These are phyloP conservation scores for Trametes villosa DNA, from an alignment of 768 basidiomycete genomes.

Conservation along the genomic window DNA sequence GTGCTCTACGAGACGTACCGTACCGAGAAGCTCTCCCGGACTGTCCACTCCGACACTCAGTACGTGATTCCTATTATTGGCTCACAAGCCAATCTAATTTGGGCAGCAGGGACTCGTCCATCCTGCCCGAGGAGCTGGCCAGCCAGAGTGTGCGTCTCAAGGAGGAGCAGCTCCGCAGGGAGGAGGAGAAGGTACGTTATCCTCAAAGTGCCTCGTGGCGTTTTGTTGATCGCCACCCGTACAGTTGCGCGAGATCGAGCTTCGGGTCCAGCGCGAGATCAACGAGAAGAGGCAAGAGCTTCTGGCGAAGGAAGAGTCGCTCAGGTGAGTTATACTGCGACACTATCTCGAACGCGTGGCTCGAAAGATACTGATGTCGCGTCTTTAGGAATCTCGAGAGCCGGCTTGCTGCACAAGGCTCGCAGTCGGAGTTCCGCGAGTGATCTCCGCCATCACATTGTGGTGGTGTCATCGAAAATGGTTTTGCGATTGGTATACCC, in stretches of 20 bases:
- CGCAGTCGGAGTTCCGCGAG: conserved; percentile 78
- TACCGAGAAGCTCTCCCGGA: conserved; percentile 94
- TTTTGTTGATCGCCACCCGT: neutral
- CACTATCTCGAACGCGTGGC: conserved; percentile 6
- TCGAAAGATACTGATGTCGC: conserved; percentile 8
- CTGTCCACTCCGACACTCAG: conserved; percentile 81
- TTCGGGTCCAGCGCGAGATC: conserved; percentile 97
- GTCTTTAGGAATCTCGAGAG: conserved; percentile 81
- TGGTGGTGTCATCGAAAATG: conserved; percentile 24
- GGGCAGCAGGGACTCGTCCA: conserved; percentile 72
- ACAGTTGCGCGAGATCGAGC: conserved; percentile 94
- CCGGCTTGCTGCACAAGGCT: conserved; percentile 87
- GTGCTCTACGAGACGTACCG: conserved; percentile 96
- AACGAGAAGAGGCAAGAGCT: conserved; percentile 97
- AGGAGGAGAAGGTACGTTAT: conserved; percentile 85
- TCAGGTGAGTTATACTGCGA: conserved; percentile 55
- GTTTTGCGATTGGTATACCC: conserved; percentile 36
- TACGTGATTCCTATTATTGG: conserved; percentile 39
- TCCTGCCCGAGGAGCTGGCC: conserved; percentile 95
- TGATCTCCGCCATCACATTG: conserved; percentile 38
- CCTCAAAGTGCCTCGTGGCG: neutral
- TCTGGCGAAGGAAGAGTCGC: conserved; percentile 93
- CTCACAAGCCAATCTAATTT: conserved; percentile 25
- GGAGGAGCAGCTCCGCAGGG: conserved; percentile 96
- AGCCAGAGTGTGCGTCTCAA: conserved; percentile 97